Evolutionary conservation across 805 yeast species (phyloP).

Genomic region (Wickerhamomyces ciferrii): DNA sequence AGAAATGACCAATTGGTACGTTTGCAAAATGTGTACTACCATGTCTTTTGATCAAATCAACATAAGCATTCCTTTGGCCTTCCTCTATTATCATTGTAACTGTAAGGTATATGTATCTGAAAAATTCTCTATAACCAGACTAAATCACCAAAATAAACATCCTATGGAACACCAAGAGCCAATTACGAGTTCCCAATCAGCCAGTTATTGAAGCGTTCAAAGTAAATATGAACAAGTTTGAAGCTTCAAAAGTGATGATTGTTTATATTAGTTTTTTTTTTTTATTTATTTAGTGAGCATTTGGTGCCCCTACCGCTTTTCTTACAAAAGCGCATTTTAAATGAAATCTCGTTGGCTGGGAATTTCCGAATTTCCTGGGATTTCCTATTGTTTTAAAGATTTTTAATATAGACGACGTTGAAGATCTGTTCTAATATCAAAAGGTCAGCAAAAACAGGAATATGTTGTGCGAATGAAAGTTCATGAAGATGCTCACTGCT

Average conservation of each 20-base stretch:
- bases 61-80: neutral
- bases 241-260: neutral
- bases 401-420: no score
- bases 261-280: neutral
- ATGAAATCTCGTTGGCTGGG: neutral
- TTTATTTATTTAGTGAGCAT: no score
- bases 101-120: no score
- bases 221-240: no score
- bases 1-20: slow-evolving; percentile 53
- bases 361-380: neutral
- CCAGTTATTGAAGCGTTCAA: no score
- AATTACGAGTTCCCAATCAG: no score
- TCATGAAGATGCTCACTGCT: no score
- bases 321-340: neutral
- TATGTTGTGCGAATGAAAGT: no score
- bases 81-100: neutral
- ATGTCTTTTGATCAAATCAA: slow-evolving; percentile 34
- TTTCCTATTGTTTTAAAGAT: neutral
- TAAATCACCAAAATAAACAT: neutral
- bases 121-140: no score
- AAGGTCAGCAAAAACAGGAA: no score
- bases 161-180: no score
- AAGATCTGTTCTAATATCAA: no score
- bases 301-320: neutral
- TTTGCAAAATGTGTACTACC: slow-evolving; percentile 51